phyloP scores from a whole-genome alignment of 495 filamentous ascomycete genomes.

The Penicillium chermesinum region DNA sequence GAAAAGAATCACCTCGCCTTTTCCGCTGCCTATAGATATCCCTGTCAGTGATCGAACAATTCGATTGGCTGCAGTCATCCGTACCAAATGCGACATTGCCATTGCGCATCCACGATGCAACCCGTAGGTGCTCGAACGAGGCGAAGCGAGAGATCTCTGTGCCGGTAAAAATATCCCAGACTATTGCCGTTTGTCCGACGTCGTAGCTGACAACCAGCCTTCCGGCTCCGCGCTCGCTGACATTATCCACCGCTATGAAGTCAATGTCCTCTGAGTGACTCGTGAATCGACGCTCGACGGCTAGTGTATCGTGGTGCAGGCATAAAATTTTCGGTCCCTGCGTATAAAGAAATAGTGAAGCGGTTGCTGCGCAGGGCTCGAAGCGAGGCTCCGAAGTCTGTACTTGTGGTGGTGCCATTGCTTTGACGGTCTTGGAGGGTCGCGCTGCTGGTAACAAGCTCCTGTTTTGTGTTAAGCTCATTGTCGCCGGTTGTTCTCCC shows the following conservation, averaged over 20 bases:
- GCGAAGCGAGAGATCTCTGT: constrained; percentile 85
- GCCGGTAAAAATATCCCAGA: constrained; percentile 94
- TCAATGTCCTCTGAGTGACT: constrained; percentile 77
- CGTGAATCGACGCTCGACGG: constrained; percentile 82
- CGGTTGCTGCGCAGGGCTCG: constrained; percentile 81
- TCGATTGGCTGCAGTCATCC: constrained; percentile 8
- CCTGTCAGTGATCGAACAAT: constrained; percentile 2
- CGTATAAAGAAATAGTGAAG: constrained; percentile 79
- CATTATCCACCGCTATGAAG: constrained; percentile 84
- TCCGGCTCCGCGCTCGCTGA: constrained; percentile 81
- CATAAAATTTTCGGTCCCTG: constrained; percentile 74
- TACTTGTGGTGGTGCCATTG: constrained; percentile 43
- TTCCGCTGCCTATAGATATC: constrained; percentile 61
- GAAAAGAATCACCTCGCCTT: constrained; percentile 92
- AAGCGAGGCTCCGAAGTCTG: constrained; percentile 54
- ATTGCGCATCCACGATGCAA: constrained; percentile 94
- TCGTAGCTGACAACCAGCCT: constrained; percentile 91
- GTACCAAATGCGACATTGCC: constrained; percentile 95
- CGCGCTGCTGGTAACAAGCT: constrained; percentile 23
- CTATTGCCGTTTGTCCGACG: constrained; percentile 82
- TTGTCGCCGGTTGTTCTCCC: constrained; percentile 4
- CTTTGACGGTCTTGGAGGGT: constrained; percentile 20
- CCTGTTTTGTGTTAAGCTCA: constrained; percentile 34
- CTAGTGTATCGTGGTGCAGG: constrained; percentile 85
- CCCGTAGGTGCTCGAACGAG: constrained; percentile 78